Base-by-base conservation (phyloP, 2,329 filamentous ascomycete species). In the Colletotrichum sojae region DNA sequence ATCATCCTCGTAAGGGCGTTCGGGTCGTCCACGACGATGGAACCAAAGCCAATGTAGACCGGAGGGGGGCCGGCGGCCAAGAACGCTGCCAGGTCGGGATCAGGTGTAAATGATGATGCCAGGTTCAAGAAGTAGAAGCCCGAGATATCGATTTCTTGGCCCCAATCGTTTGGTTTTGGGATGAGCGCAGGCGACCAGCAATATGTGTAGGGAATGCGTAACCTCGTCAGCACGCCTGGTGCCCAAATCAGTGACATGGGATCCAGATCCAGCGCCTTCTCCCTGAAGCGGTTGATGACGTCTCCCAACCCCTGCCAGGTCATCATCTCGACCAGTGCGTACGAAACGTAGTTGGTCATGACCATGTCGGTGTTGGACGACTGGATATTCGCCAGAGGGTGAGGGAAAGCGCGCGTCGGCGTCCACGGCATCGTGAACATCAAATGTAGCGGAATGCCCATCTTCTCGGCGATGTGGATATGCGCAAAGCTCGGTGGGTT, bases 361-460 rank as follows among this genome's bases (percentile, higher is more conserved):
- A 88, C 88, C 5, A 89, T 85, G 74, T 96, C 93, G 1, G 92
- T 91, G 73, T 94, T 94, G 0, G 91, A 89, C 1, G 89, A 90
- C 71, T 93, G 88, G 65, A 97, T 91, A 72, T 96, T 95, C 0
- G 94, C 94, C 25, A 97, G 83, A 0, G 94, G 94, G 74, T 97
- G 94, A 0, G 94, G 93, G 73, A 97, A 97, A 0, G 92, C 89
- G 76, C 93, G 90, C 0, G 94, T 97, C 0, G 94, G 91, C 1
- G 93, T 93, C 91, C 94, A 97, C 0, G 94, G 94, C 94, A 97
- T 97, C 1, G 94, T 97, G 80, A 97, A 97, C 92, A 97, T 97
- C 79, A 97, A 89, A 74, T 94, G 92, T 9, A 94, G 76, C 0
- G 92, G 92, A 56, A 94, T 89, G 0, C 91, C 92, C 74, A 94